Evolutionary conservation across 495 filamentous ascomycete species (phyloP).

Genomic region (Gamarada debralockiae): DNA sequence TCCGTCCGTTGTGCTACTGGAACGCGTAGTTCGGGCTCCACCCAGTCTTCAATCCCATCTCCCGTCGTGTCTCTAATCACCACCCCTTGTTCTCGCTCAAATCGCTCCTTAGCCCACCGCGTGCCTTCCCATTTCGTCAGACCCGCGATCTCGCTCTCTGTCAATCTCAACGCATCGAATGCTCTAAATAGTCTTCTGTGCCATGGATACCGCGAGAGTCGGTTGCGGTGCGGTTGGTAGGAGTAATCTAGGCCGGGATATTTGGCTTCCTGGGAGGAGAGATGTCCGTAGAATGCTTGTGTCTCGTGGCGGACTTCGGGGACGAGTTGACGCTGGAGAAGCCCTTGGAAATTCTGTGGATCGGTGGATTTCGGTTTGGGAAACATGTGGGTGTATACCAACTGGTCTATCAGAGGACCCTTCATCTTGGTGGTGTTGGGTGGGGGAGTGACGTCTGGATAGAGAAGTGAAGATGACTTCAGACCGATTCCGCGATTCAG

Average conservation of each 20-base stretch:
- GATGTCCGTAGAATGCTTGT: slow-evolving; percentile 77
- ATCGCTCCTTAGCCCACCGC: slow-evolving; percentile 79
- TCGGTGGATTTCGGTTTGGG: slow-evolving; percentile 46
- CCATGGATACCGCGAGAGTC: slow-evolving; percentile 75
- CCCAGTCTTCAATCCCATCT: slow-evolving; percentile 55
- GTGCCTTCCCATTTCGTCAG: slow-evolving; percentile 95
- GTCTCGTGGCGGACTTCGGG: slow-evolving; percentile 87
- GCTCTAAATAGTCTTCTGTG: slow-evolving; percentile 78
- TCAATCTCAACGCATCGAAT: slow-evolving; percentile 77
- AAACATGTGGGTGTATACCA: slow-evolving; percentile 53
- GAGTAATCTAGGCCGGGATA: slow-evolving; percentile 91
- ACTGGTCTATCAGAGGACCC: slow-evolving; percentile 45
- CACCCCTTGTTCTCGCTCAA: slow-evolving; percentile 72
- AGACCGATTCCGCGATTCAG: no score
- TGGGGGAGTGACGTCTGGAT: no score
- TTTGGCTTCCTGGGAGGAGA: slow-evolving; percentile 81
- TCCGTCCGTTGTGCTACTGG: slow-evolving; percentile 25
- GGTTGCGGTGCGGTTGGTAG: slow-evolving; percentile 73
- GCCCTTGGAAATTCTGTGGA: slow-evolving; percentile 46
- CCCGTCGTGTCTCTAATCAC: slow-evolving; percentile 76
- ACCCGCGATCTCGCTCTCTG: slow-evolving; percentile 66
- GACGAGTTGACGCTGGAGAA: slow-evolving; percentile 63
- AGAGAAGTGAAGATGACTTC: no score
- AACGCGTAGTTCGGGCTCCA: slow-evolving; percentile 41
- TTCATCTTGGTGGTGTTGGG: slow-evolving; percentile 36